Percentiles rank a stretch among this genome's conserved stretches.
Evolutionary conservation across 805 yeast species (phyloP).

Genomic region (Saitoella complicata): DNA sequence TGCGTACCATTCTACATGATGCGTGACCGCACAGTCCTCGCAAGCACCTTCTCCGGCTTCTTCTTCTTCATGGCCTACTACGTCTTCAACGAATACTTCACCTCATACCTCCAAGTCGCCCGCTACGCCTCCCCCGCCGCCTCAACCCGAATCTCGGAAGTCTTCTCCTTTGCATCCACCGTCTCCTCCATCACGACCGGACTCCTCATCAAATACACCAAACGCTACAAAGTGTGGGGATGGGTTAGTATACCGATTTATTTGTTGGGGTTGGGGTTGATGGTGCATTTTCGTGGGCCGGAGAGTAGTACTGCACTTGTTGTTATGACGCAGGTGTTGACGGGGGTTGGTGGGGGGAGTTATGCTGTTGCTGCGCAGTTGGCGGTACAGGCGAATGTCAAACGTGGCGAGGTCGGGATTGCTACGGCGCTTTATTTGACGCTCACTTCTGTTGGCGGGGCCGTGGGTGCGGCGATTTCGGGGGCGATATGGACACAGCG

Average conservation of each 20-base stretch:
- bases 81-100: constrained; percentile 47
- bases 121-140: constrained; percentile 36
- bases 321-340: constrained; percentile 39
- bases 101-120: constrained; percentile 39
- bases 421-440: constrained; percentile 37
- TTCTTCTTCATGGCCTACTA: constrained; percentile 41
- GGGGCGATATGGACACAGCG: constrained; percentile 46
- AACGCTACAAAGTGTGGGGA: constrained; percentile 38
- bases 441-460: constrained; percentile 40
- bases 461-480: constrained; percentile 40
- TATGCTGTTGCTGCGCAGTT: constrained; percentile 42
- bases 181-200: constrained; percentile 40
- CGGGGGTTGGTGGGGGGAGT: constrained; percentile 46
- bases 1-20: constrained; percentile 32
- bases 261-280: constrained; percentile 37
- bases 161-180: constrained; percentile 45
- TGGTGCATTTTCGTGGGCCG: constrained; percentile 34
- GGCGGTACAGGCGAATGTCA: constrained; percentile 36
- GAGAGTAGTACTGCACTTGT: constrained; percentile 33
- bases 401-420: constrained; percentile 42
- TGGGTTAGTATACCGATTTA: constrained; percentile 37
- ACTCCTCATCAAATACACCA: constrained; percentile 28
- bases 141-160: constrained; percentile 40
- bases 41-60: constrained; percentile 40
- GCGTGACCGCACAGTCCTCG: constrained; percentile 50